Percentiles rank a stretch among this genome's conserved stretches.
Conservation (phyloP, 306 rosid species). For the Boehmeria nivea region DNA sequence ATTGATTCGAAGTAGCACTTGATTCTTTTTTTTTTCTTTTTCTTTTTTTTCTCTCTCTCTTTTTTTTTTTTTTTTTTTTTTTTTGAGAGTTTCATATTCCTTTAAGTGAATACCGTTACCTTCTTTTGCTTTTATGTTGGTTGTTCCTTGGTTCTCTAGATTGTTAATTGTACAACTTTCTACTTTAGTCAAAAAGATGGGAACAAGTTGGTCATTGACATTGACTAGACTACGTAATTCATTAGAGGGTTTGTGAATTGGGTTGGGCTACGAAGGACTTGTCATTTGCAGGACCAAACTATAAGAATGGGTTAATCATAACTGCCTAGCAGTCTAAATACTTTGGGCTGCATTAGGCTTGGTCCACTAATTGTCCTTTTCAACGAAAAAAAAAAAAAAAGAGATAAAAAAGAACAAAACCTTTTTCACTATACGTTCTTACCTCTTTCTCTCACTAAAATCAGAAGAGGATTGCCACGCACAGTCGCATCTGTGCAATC, state of each 20-base stretch:
- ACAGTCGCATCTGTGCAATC: too few species aligned
- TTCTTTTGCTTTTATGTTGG: slow-evolving; percentile 32
- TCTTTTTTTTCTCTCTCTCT: background rate
- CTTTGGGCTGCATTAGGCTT: background rate
- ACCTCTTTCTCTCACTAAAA: too few species aligned
- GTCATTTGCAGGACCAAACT: slow-evolving; percentile 1
- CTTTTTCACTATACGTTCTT: too few species aligned
- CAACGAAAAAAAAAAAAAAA: too few species aligned
- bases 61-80: too few species aligned
- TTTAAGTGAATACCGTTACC: slow-evolving; percentile 3
- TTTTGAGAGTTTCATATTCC: too few species aligned
- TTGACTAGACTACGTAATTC: background rate
- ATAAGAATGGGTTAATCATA: background rate
- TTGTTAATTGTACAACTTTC: slow-evolving; percentile 11
- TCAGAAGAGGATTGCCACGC: too few species aligned
- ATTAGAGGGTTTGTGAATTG: background rate
- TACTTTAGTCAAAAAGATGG: slow-evolving; percentile 18
- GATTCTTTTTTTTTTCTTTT: background rate
- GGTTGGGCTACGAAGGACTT: background rate
- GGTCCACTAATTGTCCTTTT: too few species aligned
- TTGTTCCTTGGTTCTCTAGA: slow-evolving; percentile 26
- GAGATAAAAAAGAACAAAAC: too few species aligned
- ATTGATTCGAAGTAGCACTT: slow-evolving; percentile 8
- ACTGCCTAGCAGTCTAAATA: too few species aligned
- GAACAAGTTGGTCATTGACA: slow-evolving; percentile 9